Percentiles rank a stretch among this genome's conserved stretches.
Conservation (phyloP, 2,329 filamentous ascomycete species). For the Colletotrichum tropicale region DNA sequence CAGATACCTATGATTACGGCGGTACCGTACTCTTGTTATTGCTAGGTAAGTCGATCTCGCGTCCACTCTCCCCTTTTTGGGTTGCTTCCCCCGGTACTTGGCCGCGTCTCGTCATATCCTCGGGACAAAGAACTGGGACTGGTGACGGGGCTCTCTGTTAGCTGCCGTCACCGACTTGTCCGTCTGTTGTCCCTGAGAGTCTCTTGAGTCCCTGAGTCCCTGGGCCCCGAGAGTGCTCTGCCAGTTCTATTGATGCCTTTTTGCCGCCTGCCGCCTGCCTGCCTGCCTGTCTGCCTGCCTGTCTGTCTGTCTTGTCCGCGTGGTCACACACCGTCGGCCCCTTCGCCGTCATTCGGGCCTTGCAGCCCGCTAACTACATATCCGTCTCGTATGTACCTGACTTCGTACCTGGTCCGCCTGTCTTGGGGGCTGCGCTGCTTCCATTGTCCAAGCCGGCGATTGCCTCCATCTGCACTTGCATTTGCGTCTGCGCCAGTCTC, state of each 20-base stretch:
- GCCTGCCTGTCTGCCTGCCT: not conserved
- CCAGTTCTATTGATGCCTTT: not conserved
- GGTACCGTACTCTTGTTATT: not conserved
- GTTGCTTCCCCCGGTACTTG: constrained; percentile 3
- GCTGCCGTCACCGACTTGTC: not conserved
- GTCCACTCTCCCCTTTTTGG: not conserved
- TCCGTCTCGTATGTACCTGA: not conserved
- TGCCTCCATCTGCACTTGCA: not conserved
- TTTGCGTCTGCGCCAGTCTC: not conserved
- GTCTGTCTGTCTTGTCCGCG: not conserved
- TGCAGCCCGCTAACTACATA: not conserved
- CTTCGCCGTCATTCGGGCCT: not conserved
- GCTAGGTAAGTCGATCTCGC: not conserved
- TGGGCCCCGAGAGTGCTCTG: not conserved
- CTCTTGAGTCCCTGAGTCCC: not conserved
- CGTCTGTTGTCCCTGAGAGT: not conserved
- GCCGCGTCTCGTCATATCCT: constrained; percentile 14
- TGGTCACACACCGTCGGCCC: not conserved
- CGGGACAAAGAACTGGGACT: constrained; percentile 9
- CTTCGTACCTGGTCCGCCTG: not conserved
- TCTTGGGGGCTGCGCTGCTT: not conserved
- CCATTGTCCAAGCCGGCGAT: not conserved
- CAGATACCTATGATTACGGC: not conserved
- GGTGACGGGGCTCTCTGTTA: not conserved
- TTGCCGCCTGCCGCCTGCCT: not conserved